Conservation (phyloP, 1,284 basidiomycete genomes). For the Fomitopsis pinicola region DNA sequence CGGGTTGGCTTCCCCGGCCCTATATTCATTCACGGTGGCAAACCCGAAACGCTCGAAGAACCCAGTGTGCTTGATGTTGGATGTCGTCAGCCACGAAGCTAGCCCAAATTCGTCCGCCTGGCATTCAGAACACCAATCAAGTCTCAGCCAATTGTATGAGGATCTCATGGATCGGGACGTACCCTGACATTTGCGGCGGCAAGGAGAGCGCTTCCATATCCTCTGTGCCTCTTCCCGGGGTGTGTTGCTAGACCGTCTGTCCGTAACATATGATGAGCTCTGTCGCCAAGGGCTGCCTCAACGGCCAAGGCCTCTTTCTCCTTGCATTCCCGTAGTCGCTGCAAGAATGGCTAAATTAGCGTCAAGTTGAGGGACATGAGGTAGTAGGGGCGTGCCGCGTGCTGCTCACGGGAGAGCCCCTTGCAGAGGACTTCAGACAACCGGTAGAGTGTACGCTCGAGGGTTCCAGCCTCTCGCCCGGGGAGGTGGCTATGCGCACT, state of each 20-base stretch:
- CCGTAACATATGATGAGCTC: not conserved
- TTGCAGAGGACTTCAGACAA: not conserved
- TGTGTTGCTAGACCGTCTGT: not conserved
- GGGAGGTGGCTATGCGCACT: not conserved
- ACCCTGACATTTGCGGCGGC: not conserved
- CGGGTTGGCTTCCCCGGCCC: slow-evolving; percentile 7
- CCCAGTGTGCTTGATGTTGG: not conserved
- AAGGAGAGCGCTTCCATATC: not conserved
- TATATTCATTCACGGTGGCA: not conserved
- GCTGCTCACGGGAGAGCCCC: not conserved
- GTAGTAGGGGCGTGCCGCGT: not conserved
- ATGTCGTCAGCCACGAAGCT: not conserved
- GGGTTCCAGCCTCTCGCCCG: not conserved
- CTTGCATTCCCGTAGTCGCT: not conserved
- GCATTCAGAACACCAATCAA: not conserved
- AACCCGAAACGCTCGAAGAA: slow-evolving; percentile 13
- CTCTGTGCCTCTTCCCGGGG: not conserved
- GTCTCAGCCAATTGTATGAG: too few species aligned
- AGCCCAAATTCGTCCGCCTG: not conserved
- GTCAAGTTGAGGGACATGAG: too few species aligned
- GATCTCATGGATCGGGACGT: not conserved
- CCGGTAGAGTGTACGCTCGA: not conserved
- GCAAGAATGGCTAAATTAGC: not conserved
- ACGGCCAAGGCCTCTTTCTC: not conserved
- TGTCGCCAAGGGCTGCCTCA: not conserved